phyloP scores from a whole-genome alignment of 345 rosid genomes.

The Excoecaria cochinchinensis region DNA sequence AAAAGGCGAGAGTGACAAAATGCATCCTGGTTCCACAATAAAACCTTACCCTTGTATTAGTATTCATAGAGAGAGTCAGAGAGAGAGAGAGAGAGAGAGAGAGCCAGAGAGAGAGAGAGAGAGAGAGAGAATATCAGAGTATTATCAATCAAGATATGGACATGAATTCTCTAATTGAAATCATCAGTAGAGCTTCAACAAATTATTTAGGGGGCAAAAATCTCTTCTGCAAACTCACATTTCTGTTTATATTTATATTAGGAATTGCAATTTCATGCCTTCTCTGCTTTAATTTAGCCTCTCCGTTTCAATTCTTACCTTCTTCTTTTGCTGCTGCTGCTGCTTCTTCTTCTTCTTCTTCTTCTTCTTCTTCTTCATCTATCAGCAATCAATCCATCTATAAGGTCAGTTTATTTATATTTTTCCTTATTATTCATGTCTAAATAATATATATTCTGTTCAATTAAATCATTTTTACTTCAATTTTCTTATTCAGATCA shows the following conservation, averaged over 20 bases:
- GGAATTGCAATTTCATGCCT: conserved; percentile 8
- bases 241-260: conserved; percentile 15
- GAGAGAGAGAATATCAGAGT: background rate
- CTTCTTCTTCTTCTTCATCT: background rate
- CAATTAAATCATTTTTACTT: background rate
- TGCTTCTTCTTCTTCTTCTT: background rate
- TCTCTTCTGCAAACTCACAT: background rate
- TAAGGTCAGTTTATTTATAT: background rate
- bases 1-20: too few species aligned
- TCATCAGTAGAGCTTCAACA: too few species aligned
- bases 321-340: too few species aligned
- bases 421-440: background rate
- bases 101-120: background rate
- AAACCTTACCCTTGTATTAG: too few species aligned
- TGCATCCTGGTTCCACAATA: too few species aligned
- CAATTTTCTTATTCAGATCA: background rate
- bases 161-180: background rate
- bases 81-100: background rate
- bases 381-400: background rate
- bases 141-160: background rate
- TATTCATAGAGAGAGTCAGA: too few species aligned
- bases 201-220: background rate
- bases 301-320: conserved; percentile 2
- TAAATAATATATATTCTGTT: too few species aligned
- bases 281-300: background rate